Evolutionary conservation across 2,329 filamentous ascomycete species (phyloP).

Genomic region (Triangularia setosa): DNA sequence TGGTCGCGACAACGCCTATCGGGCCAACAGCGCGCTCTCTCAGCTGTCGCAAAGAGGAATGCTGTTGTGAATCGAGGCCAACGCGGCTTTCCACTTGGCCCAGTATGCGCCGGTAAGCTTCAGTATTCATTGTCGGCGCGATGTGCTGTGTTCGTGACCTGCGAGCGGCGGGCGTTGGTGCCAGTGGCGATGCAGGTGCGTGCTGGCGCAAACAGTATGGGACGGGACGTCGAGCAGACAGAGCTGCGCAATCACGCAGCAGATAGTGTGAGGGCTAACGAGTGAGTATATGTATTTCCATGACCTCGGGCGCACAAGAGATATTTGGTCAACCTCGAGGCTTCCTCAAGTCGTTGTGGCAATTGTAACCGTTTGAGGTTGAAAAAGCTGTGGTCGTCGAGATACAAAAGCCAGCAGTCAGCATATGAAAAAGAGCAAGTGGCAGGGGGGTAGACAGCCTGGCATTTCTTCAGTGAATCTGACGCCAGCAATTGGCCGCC

Average conservation of each 20-base stretch:
- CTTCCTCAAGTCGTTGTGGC: neutral
- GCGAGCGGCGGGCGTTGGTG: constrained; percentile 11
- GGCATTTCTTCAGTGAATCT: neutral
- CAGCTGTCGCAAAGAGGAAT: constrained; percentile 24
- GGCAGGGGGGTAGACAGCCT: constrained; percentile 1
- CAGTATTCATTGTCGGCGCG: constrained; percentile 35
- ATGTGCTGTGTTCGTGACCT: neutral
- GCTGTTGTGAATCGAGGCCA: constrained; percentile 18
- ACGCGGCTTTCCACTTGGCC: constrained; percentile 30
- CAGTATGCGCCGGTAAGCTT: constrained; percentile 26
- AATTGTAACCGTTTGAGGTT: neutral
- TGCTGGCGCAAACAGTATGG: too few relatives aligned
- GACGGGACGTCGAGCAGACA: neutral
- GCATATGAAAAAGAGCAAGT: neutral
- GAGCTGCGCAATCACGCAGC: constrained; percentile 9
- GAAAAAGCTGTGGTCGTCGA: neutral
- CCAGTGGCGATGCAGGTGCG: neutral
- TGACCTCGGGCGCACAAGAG: constrained; percentile 5
- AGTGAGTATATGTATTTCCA: constrained; percentile 14
- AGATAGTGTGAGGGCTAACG: constrained; percentile 7
- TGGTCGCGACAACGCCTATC: constrained; percentile 33
- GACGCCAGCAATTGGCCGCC: constrained; percentile 14
- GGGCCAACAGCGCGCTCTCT: constrained; percentile 36
- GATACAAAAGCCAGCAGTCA: neutral
- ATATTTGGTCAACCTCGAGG: neutral